phyloP scores from a whole-genome alignment of 2,329 filamentous ascomycete genomes.

The Leptographium radiaticola region DNA sequence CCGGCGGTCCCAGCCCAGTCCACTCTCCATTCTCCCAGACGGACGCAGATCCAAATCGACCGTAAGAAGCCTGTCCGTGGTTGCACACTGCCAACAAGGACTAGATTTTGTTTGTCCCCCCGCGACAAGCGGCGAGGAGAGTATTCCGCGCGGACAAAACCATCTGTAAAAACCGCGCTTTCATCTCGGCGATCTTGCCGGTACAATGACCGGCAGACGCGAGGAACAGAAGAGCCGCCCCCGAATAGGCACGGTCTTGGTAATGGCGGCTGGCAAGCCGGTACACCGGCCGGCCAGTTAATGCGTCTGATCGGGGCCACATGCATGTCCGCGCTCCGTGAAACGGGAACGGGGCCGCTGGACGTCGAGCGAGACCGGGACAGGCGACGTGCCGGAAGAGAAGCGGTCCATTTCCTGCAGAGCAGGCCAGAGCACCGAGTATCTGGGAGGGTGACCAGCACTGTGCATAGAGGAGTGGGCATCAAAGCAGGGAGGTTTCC shows the following conservation, averaged over 20 bases:
- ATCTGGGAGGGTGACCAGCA: constrained; percentile 28
- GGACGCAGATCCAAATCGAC: not conserved
- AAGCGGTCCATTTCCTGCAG: constrained; percentile 8
- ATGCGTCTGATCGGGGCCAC: constrained; percentile 43
- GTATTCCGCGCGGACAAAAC: constrained; percentile 67
- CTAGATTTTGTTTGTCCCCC: constrained; percentile 94
- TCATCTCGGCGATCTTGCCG: constrained; percentile 31
- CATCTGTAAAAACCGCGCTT: constrained; percentile 84
- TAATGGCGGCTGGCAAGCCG: constrained; percentile 33
- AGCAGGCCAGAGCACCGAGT: constrained; percentile 19
- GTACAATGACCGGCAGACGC: constrained; percentile 7
- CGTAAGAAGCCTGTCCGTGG: constrained; percentile 50
- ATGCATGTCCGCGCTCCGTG: not conserved
- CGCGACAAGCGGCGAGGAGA: constrained; percentile 32
- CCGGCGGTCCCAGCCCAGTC: not conserved
- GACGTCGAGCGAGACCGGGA: constrained; percentile 13
- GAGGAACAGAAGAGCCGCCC: constrained; percentile 17
- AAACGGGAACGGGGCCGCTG: constrained; percentile 1
- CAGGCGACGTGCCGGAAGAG: constrained; percentile 10
- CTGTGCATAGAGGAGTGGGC: constrained; percentile 14
- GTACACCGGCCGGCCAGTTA: constrained; percentile 31
- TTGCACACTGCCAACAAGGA: constrained; percentile 76
- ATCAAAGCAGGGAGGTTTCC: constrained; percentile 27
- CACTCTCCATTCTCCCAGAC: not conserved
- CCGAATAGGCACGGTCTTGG: not conserved